phyloP scores from a whole-genome alignment of 768 basidiomycete genomes.

The Floccularia luteovirens region DNA sequence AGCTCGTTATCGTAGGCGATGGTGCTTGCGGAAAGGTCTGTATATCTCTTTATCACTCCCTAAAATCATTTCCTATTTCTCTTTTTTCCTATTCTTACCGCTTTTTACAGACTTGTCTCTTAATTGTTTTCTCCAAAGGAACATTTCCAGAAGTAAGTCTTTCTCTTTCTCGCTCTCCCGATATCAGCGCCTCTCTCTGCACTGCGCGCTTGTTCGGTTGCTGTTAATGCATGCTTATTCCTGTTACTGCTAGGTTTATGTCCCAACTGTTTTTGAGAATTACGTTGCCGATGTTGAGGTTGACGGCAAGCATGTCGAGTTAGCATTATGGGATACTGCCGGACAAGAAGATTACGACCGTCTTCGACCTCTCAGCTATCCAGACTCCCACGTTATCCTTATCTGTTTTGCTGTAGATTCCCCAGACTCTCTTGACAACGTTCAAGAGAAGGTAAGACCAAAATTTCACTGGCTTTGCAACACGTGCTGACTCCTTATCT shows the following conservation, averaged over 20 bases:
- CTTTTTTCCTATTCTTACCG: slow-evolving; percentile 11
- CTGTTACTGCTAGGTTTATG: slow-evolving; percentile 84
- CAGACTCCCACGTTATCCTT: slow-evolving; percentile 99
- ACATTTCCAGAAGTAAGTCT: slow-evolving; percentile 85
- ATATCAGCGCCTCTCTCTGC: background rate
- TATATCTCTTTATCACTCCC: slow-evolving; percentile 6
- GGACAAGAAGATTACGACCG: slow-evolving; percentile 99
- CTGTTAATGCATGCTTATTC: slow-evolving; percentile 1
- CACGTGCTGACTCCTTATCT: slow-evolving; percentile 1
- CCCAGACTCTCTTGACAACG: slow-evolving; percentile 97
- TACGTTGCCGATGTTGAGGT: slow-evolving; percentile 99
- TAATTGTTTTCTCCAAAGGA: slow-evolving; percentile 95
- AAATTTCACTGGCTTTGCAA: background rate
- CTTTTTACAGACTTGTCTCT: slow-evolving; percentile 69
- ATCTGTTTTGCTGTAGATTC: slow-evolving; percentile 99
- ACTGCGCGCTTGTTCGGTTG: background rate
- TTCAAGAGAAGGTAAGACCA: slow-evolving; percentile 90
- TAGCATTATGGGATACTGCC: slow-evolving; percentile 99
- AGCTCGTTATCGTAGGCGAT: slow-evolving; percentile 98
- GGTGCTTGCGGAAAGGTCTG: slow-evolving; percentile 92
- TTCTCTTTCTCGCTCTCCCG: slow-evolving; percentile 3
- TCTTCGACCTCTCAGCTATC: slow-evolving; percentile 94
- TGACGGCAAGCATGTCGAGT: slow-evolving; percentile 96
- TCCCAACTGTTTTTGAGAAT: slow-evolving; percentile 99
- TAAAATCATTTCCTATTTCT: background rate